Conservation (phyloP, 2,329 filamentous ascomycete species). For the Tolypocladium ovalisporum region DNA sequence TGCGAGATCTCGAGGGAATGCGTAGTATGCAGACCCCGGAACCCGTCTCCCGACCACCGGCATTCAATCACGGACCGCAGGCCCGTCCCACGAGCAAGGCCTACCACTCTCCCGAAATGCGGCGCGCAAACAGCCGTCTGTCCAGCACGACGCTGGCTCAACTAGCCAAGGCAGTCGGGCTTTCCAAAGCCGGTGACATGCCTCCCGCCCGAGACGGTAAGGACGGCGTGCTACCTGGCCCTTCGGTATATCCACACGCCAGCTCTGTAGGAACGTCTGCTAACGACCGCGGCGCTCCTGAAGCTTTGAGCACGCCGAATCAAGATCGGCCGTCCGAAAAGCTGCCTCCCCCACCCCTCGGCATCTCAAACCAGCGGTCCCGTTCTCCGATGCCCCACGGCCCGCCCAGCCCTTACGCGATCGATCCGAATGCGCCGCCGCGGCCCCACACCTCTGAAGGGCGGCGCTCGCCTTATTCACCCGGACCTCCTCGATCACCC, state of each 20-base stretch:
- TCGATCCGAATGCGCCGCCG: conserved; percentile 16
- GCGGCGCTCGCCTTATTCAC: conserved; percentile 17
- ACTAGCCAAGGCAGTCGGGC: conserved; percentile 57
- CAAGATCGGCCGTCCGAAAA: conserved; percentile 23
- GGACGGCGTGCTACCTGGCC: conserved; percentile 24
- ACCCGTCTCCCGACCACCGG: conserved; percentile 68
- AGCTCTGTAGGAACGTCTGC: conserved; percentile 39
- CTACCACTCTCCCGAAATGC: conserved; percentile 65
- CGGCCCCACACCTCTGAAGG: conserved; percentile 21
- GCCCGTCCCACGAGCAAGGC: conserved; percentile 57
- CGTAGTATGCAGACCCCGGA: conserved; percentile 54
- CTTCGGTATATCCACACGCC: conserved; percentile 40
- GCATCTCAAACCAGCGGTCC: conserved; percentile 29
- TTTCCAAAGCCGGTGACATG: conserved; percentile 28
- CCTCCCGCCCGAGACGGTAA: conserved; percentile 19
- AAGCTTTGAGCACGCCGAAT: conserved; percentile 35
- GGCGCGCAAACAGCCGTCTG: conserved; percentile 72
- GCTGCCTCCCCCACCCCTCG: conserved; percentile 29
- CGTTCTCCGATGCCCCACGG: conserved; percentile 30
- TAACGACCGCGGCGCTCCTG: conserved; percentile 42
- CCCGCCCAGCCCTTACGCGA: conserved; percentile 19
- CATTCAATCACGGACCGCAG: conserved; percentile 65
- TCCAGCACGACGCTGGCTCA: conserved; percentile 74
- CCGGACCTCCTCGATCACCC: conserved; percentile 16
- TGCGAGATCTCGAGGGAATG: conserved; percentile 43